Percentiles rank a stretch among this genome's conserved stretches.
phyloP scores from a whole-genome alignment of 305 asterid species.

The Vinca major region DNA sequence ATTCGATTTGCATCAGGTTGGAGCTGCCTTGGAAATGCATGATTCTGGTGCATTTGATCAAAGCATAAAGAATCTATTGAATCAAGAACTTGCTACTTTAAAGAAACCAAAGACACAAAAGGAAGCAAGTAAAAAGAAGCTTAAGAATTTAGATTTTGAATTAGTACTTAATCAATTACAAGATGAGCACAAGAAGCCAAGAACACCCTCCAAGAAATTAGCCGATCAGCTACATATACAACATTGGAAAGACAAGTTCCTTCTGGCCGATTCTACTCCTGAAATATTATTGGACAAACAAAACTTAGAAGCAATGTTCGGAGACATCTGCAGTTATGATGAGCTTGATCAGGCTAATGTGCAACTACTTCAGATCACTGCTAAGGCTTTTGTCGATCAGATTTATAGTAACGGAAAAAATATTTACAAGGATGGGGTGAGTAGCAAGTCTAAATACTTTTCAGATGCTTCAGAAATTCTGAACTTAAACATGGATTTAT shows the following conservation, averaged over 20 bases:
- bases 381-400: slow-evolving; percentile 48
- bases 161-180: slow-evolving; percentile 19
- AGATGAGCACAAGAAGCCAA: slow-evolving; percentile 25
- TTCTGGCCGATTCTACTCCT: slow-evolving; percentile 23
- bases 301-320: slow-evolving; percentile 36
- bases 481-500: slow-evolving; percentile 34
- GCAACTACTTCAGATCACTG: slow-evolving; percentile 37
- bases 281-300: slow-evolving; percentile 30
- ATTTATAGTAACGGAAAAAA: slow-evolving; percentile 32
- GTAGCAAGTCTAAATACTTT: slow-evolving; percentile 35
- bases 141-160: slow-evolving; percentile 22
- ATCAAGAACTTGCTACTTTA: slow-evolving; percentile 23
- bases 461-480: slow-evolving; percentile 48
- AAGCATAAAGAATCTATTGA: slow-evolving; percentile 19
- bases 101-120: slow-evolving; percentile 22
- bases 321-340: slow-evolving; percentile 24
- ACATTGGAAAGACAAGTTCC: slow-evolving; percentile 18
- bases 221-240: slow-evolving; percentile 18
- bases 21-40: slow-evolving; percentile 21
- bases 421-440: slow-evolving; percentile 14
- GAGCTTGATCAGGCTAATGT: slow-evolving; percentile 31
- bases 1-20: slow-evolving; percentile 34
- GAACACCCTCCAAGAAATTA: slow-evolving; percentile 18
- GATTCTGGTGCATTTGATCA: slow-evolving; percentile 18
- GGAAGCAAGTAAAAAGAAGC: slow-evolving; percentile 21